Evolutionary conservation across 306 rosid genomes (phyloP), one percentile per base, ranked within the genome.

Genomic region (Rubus idaeus): DNA sequence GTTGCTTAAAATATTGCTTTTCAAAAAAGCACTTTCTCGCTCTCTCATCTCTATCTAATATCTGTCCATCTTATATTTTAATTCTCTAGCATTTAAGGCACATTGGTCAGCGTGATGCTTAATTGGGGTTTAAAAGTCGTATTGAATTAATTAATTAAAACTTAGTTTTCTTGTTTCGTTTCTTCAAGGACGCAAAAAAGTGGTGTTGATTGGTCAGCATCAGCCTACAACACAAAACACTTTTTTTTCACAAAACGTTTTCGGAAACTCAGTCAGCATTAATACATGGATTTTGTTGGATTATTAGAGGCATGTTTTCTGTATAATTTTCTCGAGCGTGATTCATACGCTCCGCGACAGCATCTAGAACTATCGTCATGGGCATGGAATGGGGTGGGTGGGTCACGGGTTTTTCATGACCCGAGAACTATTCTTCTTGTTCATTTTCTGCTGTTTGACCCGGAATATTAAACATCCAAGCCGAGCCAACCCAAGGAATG

Each of bases 141-240:
- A 2, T 5, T 68, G 46, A n/a, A 13, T 40, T 40, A 2, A 21
- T 56, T 39, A n/a, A 3, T 11, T 41, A 4, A 65, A 14, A 0
- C 42, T 35, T 35, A 0, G 13, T 63, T 77, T 71, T 69, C 3
- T 53, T 44, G 44, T 57, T 9, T 9, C 23, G 44, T 57, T 9
- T 9, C 37, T 52, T 50, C 74, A 50, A 51, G n/a, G 45, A 20
- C 3, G 18, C 12, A 37, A 20, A 82, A 40, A 6, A 2, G 72
- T 13, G 75, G 44, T 37, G 78, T 53, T 62, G 58, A 83, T 75
- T 70, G 80, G 83, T 79, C 83, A 70, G 77, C 75, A 46, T 69
- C 83, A 40, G 60, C 58, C 35, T 30, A 30, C 35, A 30, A 30
- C 35, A 30, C 2, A 30, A 30, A 45, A 45, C 49, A 73, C 51